These are phyloP conservation scores for Russula lepida DNA, from an alignment of 768 basidiomycete species.

Conservation along the genomic window DNA sequence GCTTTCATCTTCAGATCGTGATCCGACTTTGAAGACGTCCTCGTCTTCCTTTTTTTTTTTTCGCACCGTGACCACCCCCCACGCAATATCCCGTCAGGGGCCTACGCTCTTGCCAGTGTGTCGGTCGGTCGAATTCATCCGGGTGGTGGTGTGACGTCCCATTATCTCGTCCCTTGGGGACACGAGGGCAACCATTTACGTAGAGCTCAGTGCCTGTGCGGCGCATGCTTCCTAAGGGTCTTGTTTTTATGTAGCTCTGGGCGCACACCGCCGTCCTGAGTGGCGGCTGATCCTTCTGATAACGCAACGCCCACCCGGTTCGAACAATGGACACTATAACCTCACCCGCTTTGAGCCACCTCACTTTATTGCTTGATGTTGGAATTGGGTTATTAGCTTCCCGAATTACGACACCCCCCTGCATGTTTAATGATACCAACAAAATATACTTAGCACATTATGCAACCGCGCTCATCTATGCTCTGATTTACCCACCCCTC, in stretches of 20 bases:
- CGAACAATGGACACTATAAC: neutral
- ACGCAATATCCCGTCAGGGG: neutral
- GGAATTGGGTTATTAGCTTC: neutral
- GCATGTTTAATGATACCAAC: neutral
- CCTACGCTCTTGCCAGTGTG: neutral
- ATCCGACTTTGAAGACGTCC: neutral
- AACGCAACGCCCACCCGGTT: neutral
- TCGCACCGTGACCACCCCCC: neutral
- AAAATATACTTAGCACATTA: neutral
- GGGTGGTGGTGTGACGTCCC: neutral
- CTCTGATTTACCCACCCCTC: neutral
- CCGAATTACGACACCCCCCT: neutral
- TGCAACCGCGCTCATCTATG: neutral
- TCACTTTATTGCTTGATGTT: neutral
- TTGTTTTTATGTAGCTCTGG: neutral
- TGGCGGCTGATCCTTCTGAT: slow-evolving; percentile 6
- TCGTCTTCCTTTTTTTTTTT: neutral
- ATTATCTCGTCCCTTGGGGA: neutral
- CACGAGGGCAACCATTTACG: slow-evolving; percentile 7
- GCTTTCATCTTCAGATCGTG: neutral
- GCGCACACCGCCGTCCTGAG: neutral
- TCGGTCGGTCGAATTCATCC: neutral
- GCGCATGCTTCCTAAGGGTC: neutral
- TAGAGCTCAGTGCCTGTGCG: slow-evolving; percentile 1
- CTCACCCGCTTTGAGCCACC: neutral